These are phyloP conservation scores for Lactuca saligna DNA, from an alignment of 129 eudicot genomes.

Conservation along the genomic window DNA sequence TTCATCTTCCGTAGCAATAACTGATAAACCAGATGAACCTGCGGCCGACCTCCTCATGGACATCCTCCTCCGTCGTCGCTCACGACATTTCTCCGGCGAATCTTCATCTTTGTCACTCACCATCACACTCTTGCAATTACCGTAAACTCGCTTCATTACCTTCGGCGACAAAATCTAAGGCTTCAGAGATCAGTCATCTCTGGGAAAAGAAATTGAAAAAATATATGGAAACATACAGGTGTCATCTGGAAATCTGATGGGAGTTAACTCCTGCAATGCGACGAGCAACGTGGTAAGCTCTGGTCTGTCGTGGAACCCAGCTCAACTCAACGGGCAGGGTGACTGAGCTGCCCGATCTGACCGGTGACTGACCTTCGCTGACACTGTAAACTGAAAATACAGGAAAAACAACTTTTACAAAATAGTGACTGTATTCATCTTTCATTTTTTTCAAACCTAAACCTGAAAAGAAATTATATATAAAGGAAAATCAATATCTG, in stretches of 20 bases:
- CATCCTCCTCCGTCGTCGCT: constrained; percentile 39
- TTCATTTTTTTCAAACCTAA: constrained; percentile 34
- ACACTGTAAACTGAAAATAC: constrained; percentile 59
- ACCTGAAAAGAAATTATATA: constrained; percentile 76
- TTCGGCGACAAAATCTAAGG: background rate
- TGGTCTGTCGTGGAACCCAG: constrained; percentile 15
- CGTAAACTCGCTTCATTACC: constrained; percentile 13
- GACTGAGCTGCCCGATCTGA: constrained; percentile 11
- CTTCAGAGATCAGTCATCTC: background rate
- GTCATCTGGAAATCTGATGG: constrained; percentile 3
- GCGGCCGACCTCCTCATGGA: constrained; percentile 26
- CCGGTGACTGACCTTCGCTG: constrained; percentile 33
- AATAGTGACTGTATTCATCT: constrained; percentile 58
- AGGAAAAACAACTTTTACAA: constrained; percentile 85
- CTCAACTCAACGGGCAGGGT: constrained; percentile 18
- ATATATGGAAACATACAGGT: background rate
- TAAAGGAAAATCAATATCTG: background rate
- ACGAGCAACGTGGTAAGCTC: constrained; percentile 13
- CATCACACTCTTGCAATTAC: constrained; percentile 13
- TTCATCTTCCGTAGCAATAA: background rate
- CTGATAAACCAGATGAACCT: background rate
- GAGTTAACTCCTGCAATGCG: constrained; percentile 3
- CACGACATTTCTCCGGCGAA: constrained; percentile 38
- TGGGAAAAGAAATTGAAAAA: background rate
- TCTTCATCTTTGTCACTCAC: constrained; percentile 1